phyloP scores from a whole-genome alignment of 1,139 yeast species.

The Hansenula sp. region DNA sequence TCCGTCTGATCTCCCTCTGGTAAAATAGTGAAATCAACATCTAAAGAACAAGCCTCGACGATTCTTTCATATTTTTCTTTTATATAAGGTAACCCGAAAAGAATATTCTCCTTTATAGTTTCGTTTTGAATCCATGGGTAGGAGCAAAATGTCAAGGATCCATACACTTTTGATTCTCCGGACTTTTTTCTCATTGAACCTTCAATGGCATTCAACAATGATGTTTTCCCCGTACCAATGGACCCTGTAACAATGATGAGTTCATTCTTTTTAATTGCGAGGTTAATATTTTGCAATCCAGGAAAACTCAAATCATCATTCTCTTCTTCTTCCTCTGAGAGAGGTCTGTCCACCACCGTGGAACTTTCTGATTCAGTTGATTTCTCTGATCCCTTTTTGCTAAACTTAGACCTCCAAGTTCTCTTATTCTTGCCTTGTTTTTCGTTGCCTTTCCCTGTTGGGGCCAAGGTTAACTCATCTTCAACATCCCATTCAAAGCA shows the following conservation, averaged over 20 bases:
- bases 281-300: conserved; percentile 25
- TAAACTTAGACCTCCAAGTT: no score
- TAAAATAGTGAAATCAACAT: conserved; percentile 55
- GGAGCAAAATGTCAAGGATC: conserved; percentile 40
- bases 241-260: conserved; percentile 37
- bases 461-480: no score
- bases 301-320: conserved; percentile 28
- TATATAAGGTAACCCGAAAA: conserved; percentile 56
- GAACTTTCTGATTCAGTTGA: no score
- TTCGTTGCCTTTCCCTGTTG: no score
- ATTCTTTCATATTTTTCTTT: conserved; percentile 45
- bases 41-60: conserved; percentile 59
- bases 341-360: neutral
- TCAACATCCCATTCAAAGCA: conserved; percentile 58
- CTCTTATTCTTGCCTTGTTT: no score
- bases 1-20: conserved; percentile 79
- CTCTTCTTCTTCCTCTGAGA: conserved; percentile 28
- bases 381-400: no score
- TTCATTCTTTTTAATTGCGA: conserved; percentile 30
- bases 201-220: conserved; percentile 37
- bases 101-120: conserved; percentile 64
- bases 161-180: conserved; percentile 36
- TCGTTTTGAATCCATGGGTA: conserved; percentile 84
- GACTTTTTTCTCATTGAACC: conserved; percentile 38
- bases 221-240: conserved; percentile 40